Evolutionary conservation across 306 rosid species (phyloP).

Genomic region (Cotoneaster glaucophyllus): DNA sequence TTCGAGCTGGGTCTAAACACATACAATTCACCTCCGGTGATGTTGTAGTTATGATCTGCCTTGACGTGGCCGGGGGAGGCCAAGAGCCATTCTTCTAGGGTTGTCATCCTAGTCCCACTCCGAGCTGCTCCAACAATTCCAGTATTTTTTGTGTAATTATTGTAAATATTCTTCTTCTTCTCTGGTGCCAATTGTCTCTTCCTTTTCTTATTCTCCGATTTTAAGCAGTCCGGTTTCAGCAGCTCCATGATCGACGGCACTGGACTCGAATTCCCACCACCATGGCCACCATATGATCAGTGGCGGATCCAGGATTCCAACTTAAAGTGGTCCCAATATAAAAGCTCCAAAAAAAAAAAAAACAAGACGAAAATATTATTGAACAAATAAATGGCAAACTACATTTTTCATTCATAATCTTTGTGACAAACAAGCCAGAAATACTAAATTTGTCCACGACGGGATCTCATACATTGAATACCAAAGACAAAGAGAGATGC

Average conservation of each 20-base stretch:
- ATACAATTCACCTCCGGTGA: constrained; percentile 7
- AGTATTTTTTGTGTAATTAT: not conserved
- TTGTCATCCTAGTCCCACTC: not conserved
- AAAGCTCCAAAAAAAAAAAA: no score
- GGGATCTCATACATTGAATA: no score
- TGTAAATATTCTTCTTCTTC: not conserved
- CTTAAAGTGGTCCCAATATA: no score
- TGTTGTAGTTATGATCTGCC: not conserved
- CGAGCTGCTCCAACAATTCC: not conserved
- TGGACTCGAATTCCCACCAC: not conserved
- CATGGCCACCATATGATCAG: not conserved
- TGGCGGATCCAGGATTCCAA: no score
- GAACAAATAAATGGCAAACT: no score
- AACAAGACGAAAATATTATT: no score
- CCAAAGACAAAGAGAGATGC: no score
- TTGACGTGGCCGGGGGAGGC: constrained; percentile 15
- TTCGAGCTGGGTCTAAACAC: constrained; percentile 6
- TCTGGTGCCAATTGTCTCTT: not conserved
- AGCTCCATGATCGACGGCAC: not conserved
- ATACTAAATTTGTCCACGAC: no score
- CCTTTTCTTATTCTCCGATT: not conserved
- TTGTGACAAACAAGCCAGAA: no score
- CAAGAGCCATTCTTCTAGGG: constrained; percentile 17
- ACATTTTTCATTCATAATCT: no score
- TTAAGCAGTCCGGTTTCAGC: constrained; percentile 11